These are phyloP conservation scores for Solanum bukasovii DNA, from an alignment of 257 asterid genomes.

Conservation along the genomic window DNA sequence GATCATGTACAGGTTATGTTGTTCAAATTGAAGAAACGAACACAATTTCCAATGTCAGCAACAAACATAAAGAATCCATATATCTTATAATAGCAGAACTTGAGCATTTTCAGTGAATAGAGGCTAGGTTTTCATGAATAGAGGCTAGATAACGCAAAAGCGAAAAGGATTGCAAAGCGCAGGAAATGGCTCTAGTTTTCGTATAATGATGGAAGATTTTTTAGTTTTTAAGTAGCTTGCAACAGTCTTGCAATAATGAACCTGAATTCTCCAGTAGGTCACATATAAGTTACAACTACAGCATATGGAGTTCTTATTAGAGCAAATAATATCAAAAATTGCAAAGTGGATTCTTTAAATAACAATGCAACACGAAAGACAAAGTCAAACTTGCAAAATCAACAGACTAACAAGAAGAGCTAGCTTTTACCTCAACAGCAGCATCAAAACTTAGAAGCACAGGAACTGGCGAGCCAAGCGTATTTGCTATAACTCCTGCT, in stretches of 20 bases:
- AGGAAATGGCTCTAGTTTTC: not conserved
- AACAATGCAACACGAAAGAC: not conserved
- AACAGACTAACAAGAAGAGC: not conserved
- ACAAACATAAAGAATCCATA: not conserved
- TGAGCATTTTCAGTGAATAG: not conserved
- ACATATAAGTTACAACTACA: not conserved
- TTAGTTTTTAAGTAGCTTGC: not conserved
- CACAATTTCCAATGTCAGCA: not conserved
- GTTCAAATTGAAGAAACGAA: not conserved
- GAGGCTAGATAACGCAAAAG: not conserved
- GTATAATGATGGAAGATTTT: not conserved
- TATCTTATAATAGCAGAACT: not conserved
- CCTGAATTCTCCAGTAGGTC: not conserved
- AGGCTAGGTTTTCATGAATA: not conserved
- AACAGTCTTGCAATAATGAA: not conserved
- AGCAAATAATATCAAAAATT: not conserved
- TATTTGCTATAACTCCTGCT: constrained; percentile 80
- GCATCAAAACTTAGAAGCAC: constrained; percentile 90
- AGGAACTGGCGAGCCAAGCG: constrained; percentile 78
- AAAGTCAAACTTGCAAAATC: not conserved
- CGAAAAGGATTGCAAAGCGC: not conserved
- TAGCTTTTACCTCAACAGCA: constrained; percentile 78
- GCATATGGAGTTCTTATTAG: not conserved
- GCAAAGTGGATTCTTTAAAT: not conserved
- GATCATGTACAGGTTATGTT: not conserved